phyloP scores from a whole-genome alignment of 1,284 basidiomycete genomes.

The Moesziomyces antarcticus region DNA sequence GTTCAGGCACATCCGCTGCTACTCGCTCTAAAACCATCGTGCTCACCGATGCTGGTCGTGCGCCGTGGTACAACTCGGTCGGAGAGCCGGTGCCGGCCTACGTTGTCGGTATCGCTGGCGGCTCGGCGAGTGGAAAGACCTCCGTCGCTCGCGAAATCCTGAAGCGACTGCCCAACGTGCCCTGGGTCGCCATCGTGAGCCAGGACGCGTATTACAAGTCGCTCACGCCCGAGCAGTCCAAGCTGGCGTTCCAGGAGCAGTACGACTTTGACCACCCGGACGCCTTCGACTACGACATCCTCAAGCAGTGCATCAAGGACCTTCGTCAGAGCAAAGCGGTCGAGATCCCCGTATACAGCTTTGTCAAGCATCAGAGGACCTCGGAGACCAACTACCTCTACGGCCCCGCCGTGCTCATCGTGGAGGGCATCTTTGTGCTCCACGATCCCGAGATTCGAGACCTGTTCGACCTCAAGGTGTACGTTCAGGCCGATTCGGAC shows the following conservation, averaged over 20 bases:
- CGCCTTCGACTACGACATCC: constrained; percentile 89
- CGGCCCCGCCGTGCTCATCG: constrained; percentile 93
- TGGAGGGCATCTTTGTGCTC: constrained; percentile 92
- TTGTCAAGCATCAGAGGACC: constrained; percentile 86
- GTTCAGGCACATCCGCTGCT: constrained; percentile 10
- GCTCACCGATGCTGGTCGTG: constrained; percentile 62
- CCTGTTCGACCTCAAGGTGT: constrained; percentile 88
- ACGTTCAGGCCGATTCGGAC: constrained; percentile 83
- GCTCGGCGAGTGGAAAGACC: constrained; percentile 93
- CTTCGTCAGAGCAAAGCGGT: constrained; percentile 79
- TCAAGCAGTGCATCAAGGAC: constrained; percentile 79
- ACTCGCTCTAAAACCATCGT: constrained; percentile 54
- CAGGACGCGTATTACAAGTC: constrained; percentile 94
- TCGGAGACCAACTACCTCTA: constrained; percentile 90
- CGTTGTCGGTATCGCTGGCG: constrained; percentile 92
- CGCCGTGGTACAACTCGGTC: constrained; percentile 76
- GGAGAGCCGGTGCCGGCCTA: constrained; percentile 76
- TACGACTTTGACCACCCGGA: constrained; percentile 94
- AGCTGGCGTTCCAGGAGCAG: constrained; percentile 82
- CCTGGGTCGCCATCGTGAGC: constrained; percentile 64
- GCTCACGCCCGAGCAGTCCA: constrained; percentile 79
- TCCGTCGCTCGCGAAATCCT: constrained; percentile 61
- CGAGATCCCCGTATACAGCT: constrained; percentile 89
- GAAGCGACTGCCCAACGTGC: constrained; percentile 59
- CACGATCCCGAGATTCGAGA: constrained; percentile 76